Evolutionary conservation across 2,329 filamentous ascomycete species (phyloP), one percentile per base, ranked within the genome.

Genomic region (Elsinoe ampelina): DNA sequence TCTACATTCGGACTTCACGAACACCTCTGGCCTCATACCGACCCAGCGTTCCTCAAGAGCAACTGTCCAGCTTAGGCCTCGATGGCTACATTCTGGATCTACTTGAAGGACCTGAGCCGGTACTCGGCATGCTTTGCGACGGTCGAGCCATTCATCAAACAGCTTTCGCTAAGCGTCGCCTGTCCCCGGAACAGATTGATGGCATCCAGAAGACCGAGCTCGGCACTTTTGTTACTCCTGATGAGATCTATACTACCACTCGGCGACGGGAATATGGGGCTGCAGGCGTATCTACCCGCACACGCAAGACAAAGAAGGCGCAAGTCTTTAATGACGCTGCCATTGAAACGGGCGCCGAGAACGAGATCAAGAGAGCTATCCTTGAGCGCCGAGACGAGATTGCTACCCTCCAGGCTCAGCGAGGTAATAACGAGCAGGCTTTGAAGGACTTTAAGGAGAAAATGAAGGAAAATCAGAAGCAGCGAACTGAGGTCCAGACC

Each of bases 81-180:
- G 86, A 95, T 61, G 84, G 85, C 1, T 95, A 87, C 73, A 84
- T 89, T 0, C 77, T 87, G 22, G 87, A 97, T 65, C 88, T 80
- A 58, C 67, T 98, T 5, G 79, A 84, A 34, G 93, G 92, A 0
- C 95, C 95, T 0, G 83, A 85, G 1, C 80, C 87, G 1, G 88
- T 98, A 1, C 73, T 97, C 34, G 86, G 89, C 5, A 93, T 95
- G 86, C 80, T 98, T 19, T 96, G 90, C 69, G 80, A 83, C 11
- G 85, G 87, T 62, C 81, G 79, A 58, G 79, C 75, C 55, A 70
- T 96, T 5, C 83, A 95, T 63, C 73, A 75, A 22, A 84, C 85
- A 5, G 89, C 82, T 0, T 79, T 92, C 43, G 76, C 80, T 13
- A 73, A 83, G 12, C 69, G 68, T 4, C 82, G 88, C 8, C 81